Conservation (phyloP, 1,284 basidiomycete species). For the Afroboletus lepidellus region DNA sequence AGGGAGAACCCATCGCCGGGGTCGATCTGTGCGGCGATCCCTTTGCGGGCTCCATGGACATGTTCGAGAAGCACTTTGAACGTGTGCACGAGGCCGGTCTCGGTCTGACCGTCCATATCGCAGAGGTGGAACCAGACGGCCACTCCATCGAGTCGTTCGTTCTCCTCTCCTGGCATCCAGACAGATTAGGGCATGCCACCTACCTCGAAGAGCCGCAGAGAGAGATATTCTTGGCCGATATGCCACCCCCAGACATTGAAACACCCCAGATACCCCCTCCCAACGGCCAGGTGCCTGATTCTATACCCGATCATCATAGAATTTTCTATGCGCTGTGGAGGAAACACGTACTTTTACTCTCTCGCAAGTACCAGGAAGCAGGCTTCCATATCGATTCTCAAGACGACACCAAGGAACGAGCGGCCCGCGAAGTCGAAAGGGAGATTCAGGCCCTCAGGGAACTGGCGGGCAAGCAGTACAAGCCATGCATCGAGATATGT, state of each 20-base stretch:
- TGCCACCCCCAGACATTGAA: conserved; percentile 21
- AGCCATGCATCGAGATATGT: conserved; percentile 77
- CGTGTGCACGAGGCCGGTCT: conserved; percentile 59
- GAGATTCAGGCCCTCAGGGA: conserved; percentile 26
- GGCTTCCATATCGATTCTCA: conserved; percentile 7
- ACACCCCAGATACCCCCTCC: conserved; percentile 20
- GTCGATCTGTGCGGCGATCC: conserved; percentile 83
- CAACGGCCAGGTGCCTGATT: conserved; percentile 18
- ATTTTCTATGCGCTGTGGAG: conserved; percentile 26
- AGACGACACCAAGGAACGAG: conserved; percentile 16
- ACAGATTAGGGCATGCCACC: conserved; percentile 80
- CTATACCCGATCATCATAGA: conserved; percentile 24
- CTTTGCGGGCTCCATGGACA: conserved; percentile 54
- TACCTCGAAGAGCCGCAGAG: conserved; percentile 66
- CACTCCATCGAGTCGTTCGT: conserved; percentile 62
- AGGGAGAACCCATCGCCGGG: conserved; percentile 68
- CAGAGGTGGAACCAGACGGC: conserved; percentile 52
- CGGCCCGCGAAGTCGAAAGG: conserved; percentile 25
- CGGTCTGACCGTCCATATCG: conserved; percentile 75
- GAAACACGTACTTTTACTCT: conserved; percentile 27
- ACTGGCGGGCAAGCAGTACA: conserved; percentile 31
- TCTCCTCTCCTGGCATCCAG: conserved; percentile 62
- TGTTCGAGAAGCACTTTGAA: conserved; percentile 52
- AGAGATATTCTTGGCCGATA: conserved; percentile 47
- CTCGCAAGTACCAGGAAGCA: conserved; percentile 17